Evolutionary conservation across 2,329 filamentous ascomycete species (phyloP).

Genomic region (Diaporthe nobilis): DNA sequence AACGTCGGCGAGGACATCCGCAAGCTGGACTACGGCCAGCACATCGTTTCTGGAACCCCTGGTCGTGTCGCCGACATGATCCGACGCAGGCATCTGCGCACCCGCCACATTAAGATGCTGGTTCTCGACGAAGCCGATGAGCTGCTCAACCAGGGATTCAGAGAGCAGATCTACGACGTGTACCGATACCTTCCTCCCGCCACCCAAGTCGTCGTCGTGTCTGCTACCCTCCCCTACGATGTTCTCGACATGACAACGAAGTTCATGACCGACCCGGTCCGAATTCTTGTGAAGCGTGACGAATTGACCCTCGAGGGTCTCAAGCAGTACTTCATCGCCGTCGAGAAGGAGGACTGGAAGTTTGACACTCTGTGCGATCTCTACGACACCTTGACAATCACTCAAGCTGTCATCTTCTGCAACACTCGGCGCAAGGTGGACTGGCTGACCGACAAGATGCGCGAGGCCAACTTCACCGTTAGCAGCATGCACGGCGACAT

Average conservation of each 20-base stretch:
- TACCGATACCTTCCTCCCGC: conserved; percentile 98
- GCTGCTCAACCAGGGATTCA: conserved; percentile 96
- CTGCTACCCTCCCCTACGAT: conserved; percentile 98
- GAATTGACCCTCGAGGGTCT: conserved; percentile 99
- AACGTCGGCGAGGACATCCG: conserved; percentile 99
- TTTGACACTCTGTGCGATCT: conserved; percentile 98
- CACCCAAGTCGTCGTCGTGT: conserved; percentile 98
- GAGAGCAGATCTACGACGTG: conserved; percentile 99
- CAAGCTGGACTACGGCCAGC: conserved; percentile 93
- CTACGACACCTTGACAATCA: conserved; percentile 99
- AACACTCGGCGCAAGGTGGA: conserved; percentile 99
- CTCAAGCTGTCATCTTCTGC: conserved; percentile 99
- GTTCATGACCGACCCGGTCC: conserved; percentile 99
- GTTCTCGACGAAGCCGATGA: conserved; percentile 99
- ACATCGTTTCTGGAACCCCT: conserved; percentile 97
- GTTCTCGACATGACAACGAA: conserved; percentile 99
- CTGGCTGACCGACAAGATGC: conserved; percentile 99
- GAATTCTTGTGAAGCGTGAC: conserved; percentile 99
- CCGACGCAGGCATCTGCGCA: conserved; percentile 96
- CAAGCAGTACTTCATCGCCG: conserved; percentile 99
- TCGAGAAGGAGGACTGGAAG: conserved; percentile 99
- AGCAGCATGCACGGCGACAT: conserved; percentile 99
- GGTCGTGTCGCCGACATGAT: conserved; percentile 99
- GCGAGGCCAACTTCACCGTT: conserved; percentile 98
- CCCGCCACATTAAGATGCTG: conserved; percentile 99